A percentile compares a stretch with the other conserved stretches of the same genome.
Evolutionary conservation across 2,329 filamentous ascomycete species (phyloP).

Genomic region (Furcasterigmium furcatum): DNA sequence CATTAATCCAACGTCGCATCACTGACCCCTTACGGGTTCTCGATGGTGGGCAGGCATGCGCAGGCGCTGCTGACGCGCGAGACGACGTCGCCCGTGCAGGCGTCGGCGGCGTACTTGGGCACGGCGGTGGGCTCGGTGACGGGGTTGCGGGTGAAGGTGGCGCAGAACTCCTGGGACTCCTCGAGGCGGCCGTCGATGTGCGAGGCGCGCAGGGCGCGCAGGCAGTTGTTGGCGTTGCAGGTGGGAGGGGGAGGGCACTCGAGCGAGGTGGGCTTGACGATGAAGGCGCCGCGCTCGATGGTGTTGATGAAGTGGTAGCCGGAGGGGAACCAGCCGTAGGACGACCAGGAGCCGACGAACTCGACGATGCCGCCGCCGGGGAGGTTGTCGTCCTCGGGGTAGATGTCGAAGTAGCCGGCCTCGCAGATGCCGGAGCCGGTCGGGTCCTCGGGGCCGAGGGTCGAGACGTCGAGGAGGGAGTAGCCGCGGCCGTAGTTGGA

Average conservation of each 20-base stretch:
- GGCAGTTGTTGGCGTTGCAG: constrained; percentile 11
- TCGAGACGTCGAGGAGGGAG: constrained; percentile 33
- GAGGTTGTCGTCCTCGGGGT: constrained; percentile 43
- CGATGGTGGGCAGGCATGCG: constrained; percentile 6
- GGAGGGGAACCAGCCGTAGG: constrained; percentile 44
- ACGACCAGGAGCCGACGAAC: constrained; percentile 43
- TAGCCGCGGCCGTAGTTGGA: constrained; percentile 47
- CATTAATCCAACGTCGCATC: too few relatives aligned
- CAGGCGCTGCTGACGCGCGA: constrained; percentile 10
- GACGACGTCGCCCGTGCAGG: constrained; percentile 7
- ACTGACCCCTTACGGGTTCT: background rate
- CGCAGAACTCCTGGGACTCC: constrained; percentile 10
- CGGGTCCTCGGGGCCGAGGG: constrained; percentile 30
- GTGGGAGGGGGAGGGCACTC: constrained; percentile 5
- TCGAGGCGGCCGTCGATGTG: constrained; percentile 7
- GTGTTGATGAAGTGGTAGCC: constrained; percentile 49
- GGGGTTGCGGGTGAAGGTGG: constrained; percentile 2
- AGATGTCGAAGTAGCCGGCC: constrained; percentile 46
- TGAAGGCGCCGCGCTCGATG: constrained; percentile 46
- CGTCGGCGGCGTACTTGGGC: constrained; percentile 3
- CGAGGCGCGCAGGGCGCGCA: constrained; percentile 7
- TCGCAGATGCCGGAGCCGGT: constrained; percentile 40
- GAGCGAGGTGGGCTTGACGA: constrained; percentile 15
- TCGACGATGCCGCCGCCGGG: constrained; percentile 30
- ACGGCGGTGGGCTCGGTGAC: constrained; percentile 3